Percentiles rank a stretch among this genome's conserved stretches.
phyloP scores from a whole-genome alignment of 1,284 basidiomycete species.

The Ceratobasidium sp. region DNA sequence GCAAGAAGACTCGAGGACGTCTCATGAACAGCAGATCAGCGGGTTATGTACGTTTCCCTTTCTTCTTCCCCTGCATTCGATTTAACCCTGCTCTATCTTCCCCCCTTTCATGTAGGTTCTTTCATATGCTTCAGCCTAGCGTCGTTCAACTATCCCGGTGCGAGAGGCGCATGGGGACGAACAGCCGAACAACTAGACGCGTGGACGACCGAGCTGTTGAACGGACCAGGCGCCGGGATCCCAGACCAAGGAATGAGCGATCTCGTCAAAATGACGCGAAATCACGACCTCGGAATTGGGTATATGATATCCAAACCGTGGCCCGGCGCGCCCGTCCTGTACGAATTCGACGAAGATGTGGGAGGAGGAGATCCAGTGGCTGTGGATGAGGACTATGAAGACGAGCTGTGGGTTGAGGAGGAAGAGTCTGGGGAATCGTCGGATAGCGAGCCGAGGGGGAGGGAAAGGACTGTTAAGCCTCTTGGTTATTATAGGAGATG shows the following conservation, averaged over 20 bases:
- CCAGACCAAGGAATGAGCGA: constrained; percentile 67
- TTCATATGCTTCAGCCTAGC: constrained; percentile 78
- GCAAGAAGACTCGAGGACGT: constrained; percentile 59
- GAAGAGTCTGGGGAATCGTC: constrained; percentile 25
- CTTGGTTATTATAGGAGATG: constrained; percentile 12
- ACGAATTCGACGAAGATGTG: constrained; percentile 37
- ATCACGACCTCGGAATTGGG: constrained; percentile 76
- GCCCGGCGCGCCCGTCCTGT: constrained; percentile 29
- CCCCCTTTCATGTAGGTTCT: constrained; percentile 62
- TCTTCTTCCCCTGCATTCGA: constrained; percentile 10
- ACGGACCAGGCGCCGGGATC: constrained; percentile 56
- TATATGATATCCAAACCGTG: constrained; percentile 53
- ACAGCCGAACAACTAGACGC: constrained; percentile 74
- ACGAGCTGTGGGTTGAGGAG: constrained; percentile 19
- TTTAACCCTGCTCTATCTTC: constrained; percentile 11
- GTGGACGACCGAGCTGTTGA: constrained; percentile 68
- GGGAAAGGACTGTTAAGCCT: constrained; percentile 23
- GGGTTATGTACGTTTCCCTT: constrained; percentile 69
- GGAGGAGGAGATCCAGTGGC: not conserved
- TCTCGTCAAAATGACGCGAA: constrained; percentile 77
- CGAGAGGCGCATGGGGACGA: constrained; percentile 73
- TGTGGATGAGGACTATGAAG: not conserved
- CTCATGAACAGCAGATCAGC: constrained; percentile 73
- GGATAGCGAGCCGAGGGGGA: constrained; percentile 21
- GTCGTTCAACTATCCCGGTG: constrained; percentile 69